Percentiles rank a stretch among this genome's conserved stretches.
These are phyloP conservation scores for Malassezia slooffiae DNA, from an alignment of 1,284 basidiomycete species.

Conservation along the genomic window DNA sequence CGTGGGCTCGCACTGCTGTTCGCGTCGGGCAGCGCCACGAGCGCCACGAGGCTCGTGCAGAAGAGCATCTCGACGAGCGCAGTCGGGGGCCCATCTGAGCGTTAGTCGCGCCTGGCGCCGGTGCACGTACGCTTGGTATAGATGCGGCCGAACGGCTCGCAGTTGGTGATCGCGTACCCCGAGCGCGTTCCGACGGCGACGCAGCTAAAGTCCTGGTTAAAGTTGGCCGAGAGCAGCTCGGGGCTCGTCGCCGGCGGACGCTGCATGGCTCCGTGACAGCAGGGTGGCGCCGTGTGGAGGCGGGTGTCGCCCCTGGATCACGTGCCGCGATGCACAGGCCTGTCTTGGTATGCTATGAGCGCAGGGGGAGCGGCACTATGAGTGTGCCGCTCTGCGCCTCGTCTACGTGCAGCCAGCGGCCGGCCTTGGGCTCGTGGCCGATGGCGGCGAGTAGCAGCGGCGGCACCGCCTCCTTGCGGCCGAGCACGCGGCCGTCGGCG, in stretches of 20 bases:
- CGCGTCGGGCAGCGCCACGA: constrained; percentile 79
- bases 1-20: constrained; percentile 58
- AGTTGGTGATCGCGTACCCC: constrained; percentile 94
- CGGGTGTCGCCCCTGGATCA: too few species aligned
- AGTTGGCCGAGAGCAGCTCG: constrained; percentile 32
- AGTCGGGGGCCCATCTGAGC: constrained; percentile 72
- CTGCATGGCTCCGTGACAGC: too few species aligned
- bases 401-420: constrained; percentile 72
- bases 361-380: constrained; percentile 50
- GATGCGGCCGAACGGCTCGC: constrained; percentile 91
- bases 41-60: constrained; percentile 89
- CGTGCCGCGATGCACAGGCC: too few species aligned
- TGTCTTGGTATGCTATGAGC: too few species aligned
- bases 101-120: not conserved
- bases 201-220: constrained; percentile 54
- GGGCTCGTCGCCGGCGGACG: not conserved
- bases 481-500: constrained; percentile 8
- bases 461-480: constrained; percentile 22
- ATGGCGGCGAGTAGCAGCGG: constrained; percentile 64
- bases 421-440: constrained; percentile 75
- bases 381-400: constrained; percentile 64
- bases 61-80: constrained; percentile 99
- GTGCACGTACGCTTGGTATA: constrained; percentile 70
- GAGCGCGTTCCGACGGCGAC: constrained; percentile 87
- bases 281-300: too few species aligned